Conservation (phyloP, 163 green algal genomes). For the Prototheca cutis region DNA sequence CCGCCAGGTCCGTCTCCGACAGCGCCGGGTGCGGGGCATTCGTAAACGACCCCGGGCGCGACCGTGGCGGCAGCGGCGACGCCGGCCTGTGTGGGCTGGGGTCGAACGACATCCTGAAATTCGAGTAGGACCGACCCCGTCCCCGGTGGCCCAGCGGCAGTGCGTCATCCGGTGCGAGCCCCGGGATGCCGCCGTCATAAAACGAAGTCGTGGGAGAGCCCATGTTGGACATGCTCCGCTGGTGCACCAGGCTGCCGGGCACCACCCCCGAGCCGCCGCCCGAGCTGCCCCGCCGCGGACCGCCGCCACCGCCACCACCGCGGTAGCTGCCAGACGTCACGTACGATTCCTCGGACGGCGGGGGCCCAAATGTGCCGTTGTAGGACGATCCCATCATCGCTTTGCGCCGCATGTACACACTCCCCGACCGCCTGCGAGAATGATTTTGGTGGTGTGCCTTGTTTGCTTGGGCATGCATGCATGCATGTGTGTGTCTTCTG, state of each 20-base stretch:
- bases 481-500: not conserved
- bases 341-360: not conserved
- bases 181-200: not conserved
- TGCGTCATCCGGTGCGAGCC: not conserved
- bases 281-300: no score
- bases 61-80: not conserved
- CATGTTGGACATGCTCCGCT: not conserved
- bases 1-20: not conserved
- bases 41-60: not conserved
- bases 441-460: no score
- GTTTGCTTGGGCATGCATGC: no score
- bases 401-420: conserved; percentile 6
- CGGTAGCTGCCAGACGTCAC: not conserved
- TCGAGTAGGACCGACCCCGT: not conserved
- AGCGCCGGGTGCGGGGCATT: not conserved
- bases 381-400: not conserved
- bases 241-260: not conserved
- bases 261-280: no score
- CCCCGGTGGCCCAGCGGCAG: not conserved
- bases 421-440: not conserved
- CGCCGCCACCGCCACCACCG: no score
- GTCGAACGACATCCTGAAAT: conserved; percentile 1
- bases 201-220: not conserved
- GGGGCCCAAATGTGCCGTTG: not conserved
- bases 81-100: not conserved